Evolutionary conservation across 1,139 yeast species (phyloP), one percentile per base, ranked within the genome.

Genomic region (Debaryomyces coudertii): DNA sequence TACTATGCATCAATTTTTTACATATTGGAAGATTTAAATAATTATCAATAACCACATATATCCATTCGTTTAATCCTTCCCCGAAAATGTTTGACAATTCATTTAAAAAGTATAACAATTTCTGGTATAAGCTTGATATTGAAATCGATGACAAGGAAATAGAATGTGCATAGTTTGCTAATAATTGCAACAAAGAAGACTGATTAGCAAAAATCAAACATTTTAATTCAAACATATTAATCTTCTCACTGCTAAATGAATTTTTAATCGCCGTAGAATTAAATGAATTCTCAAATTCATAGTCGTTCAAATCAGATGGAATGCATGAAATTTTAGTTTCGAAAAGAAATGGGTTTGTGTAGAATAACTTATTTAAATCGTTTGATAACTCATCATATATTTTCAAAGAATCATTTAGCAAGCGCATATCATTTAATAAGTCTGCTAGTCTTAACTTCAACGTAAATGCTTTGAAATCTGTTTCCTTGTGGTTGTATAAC

Each of bases 321-420:
- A 55, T 24, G 3, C 36, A 8, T 14, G 52, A 47, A 6, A 52
- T 40, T 3, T 49, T 27, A 7, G 36, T 46, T 14, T 42, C 40
- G 42, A 63, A 63, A n/a, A 40, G 23, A 9, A 46, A 36, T 1
- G 60, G 69, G 50, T 38, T 56, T 46, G 48, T 61, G 64, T 38
- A 60, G 31, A 46, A 53, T 30, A 64, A 52, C 1, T 44, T 44
- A 24, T 56, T 53, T 42, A 73, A 53, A 5, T 63, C 65, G 6
- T 47, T 47, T 5, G 57, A 53, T 8, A 71, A 61, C 39, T 76
- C 77, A 42, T 73, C 73, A 50, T 79, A 80, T 7, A 76, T 69
- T 2, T 60, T 61, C 36, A 83, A 62, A 0, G 90, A 73, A 45
- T 86, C 93, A 44, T 81, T 85, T 43, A 73, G 68, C 4, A 87